Conservation (phyloP, 1,284 basidiomycete genomes). For the Thelephora terrestris region DNA sequence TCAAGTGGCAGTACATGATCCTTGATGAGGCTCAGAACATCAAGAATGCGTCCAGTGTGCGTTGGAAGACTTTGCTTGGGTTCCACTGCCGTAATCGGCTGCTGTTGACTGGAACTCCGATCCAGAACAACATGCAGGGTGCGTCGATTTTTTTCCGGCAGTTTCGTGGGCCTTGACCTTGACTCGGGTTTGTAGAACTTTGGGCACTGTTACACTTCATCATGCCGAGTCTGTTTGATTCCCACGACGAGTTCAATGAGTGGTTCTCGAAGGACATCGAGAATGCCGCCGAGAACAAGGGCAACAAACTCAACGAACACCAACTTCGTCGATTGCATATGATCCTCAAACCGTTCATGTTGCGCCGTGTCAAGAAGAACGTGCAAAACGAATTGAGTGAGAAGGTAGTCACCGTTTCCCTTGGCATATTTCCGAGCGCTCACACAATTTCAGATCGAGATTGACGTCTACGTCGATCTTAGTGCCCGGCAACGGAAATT, state of each 20-base stretch:
- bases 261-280: constrained; percentile 99
- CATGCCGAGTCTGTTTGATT: constrained; percentile 99
- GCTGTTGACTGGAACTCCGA: constrained; percentile 94
- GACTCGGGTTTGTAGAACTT: constrained; percentile 60
- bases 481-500: constrained; percentile 91
- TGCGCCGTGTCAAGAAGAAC: constrained; percentile 94
- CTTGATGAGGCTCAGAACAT: constrained; percentile 99
- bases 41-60: constrained; percentile 94
- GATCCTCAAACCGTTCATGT: constrained; percentile 99
- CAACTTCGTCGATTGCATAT: constrained; percentile 94
- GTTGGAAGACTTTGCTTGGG: constrained; percentile 96
- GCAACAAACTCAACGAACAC: constrained; percentile 88
- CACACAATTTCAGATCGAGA: constrained; percentile 69
- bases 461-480: constrained; percentile 91
- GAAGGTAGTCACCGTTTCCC: constrained; percentile 50
- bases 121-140: constrained; percentile 99
- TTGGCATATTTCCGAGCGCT: background rate
- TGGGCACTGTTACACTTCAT: constrained; percentile 99
- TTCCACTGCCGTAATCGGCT: constrained; percentile 96
- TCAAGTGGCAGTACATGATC: constrained; percentile 99
- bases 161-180: constrained; percentile 8
- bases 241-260: constrained; percentile 98
- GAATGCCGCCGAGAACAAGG: constrained; percentile 87
- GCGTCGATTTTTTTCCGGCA: constrained; percentile 13
- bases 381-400: constrained; percentile 99